Percentiles rank a stretch among this genome's conserved stretches.
Conservation (phyloP, 2,329 filamentous ascomycete species). For the Sordariomycetes sp. region DNA sequence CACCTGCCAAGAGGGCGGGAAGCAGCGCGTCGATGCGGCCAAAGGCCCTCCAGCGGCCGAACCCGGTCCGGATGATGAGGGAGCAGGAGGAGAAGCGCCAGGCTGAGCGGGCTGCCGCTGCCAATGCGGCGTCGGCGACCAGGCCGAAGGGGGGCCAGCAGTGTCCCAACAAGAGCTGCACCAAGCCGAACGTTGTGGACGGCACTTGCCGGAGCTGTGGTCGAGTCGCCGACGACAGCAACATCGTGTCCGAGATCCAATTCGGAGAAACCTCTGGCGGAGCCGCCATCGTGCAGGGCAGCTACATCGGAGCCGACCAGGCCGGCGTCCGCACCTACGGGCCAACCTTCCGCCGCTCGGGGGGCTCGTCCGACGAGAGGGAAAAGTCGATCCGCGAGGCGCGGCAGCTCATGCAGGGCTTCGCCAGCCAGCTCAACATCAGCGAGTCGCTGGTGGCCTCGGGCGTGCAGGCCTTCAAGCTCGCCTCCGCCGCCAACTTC, state of each 20-base stretch:
- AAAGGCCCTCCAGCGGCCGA: constrained; percentile 28
- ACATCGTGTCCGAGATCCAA: constrained; percentile 84
- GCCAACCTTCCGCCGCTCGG: constrained; percentile 49
- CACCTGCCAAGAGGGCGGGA: constrained; percentile 6
- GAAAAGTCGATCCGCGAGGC: constrained; percentile 51
- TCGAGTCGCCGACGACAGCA: constrained; percentile 71
- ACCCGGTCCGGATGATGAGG: constrained; percentile 38
- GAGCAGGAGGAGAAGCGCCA: constrained; percentile 37
- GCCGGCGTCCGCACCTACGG: constrained; percentile 62
- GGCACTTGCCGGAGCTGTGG: constrained; percentile 76
- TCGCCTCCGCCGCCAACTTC: constrained; percentile 65
- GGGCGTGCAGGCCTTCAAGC: constrained; percentile 64
- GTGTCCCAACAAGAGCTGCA: constrained; percentile 50
- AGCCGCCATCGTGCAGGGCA: constrained; percentile 83
- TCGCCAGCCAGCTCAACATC: constrained; percentile 48
- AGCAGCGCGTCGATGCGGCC: constrained; percentile 21
- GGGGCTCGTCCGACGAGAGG: constrained; percentile 41
- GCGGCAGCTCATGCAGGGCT: constrained; percentile 47
- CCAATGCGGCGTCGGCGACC: constrained; percentile 13
- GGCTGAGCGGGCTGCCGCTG: constrained; percentile 17
- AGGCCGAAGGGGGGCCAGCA: constrained; percentile 25
- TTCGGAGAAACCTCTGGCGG: constrained; percentile 84
- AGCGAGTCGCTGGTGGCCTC: constrained; percentile 53
- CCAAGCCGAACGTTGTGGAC: constrained; percentile 50
- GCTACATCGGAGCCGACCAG: constrained; percentile 76